phyloP scores from a whole-genome alignment of 2,329 filamentous ascomycete species.

The Aspergillus pseudoviridinutans region DNA sequence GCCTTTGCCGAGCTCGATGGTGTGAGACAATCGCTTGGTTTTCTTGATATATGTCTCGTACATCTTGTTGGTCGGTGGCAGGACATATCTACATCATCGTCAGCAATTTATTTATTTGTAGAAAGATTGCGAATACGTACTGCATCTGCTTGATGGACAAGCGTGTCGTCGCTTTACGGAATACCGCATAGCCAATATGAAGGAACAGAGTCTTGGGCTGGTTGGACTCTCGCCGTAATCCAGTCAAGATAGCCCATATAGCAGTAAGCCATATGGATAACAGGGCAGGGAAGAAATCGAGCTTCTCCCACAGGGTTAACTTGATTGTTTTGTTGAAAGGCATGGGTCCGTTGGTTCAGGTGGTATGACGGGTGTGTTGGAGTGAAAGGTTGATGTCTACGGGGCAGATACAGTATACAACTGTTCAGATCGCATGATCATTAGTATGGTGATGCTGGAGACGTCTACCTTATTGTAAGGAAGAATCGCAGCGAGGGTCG shows the following conservation, averaged over 20 bases:
- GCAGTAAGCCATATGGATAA: slow-evolving; percentile 22
- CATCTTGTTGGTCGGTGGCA: slow-evolving; percentile 23
- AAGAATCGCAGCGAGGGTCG: slow-evolving; percentile 7
- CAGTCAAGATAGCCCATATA: slow-evolving; percentile 26
- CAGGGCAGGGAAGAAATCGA: slow-evolving; percentile 30
- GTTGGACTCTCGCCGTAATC: slow-evolving; percentile 23
- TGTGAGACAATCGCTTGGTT: slow-evolving; percentile 19
- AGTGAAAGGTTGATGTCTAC: neutral
- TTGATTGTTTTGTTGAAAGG: slow-evolving; percentile 13
- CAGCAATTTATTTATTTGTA: neutral
- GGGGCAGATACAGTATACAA: neutral
- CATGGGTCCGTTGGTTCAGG: slow-evolving; percentile 8
- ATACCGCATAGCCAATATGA: slow-evolving; percentile 33
- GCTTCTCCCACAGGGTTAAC: slow-evolving; percentile 27
- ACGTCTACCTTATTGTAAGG: neutral
- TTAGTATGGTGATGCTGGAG: neutral
- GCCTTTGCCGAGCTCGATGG: slow-evolving; percentile 30
- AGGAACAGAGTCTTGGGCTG: slow-evolving; percentile 29
- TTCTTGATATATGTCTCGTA: slow-evolving; percentile 28
- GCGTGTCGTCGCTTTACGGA: slow-evolving; percentile 29
- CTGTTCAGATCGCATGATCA: neutral
- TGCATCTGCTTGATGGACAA: slow-evolving; percentile 28
- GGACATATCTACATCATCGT: slow-evolving; percentile 11
- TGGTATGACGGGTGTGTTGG: neutral
- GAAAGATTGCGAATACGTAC: slow-evolving; percentile 9